Percentiles rank a stretch among this genome's conserved stretches.
Evolutionary conservation across 129 eudicot genomes (phyloP).

Genomic region (Gnaphalium uliginosum): DNA sequence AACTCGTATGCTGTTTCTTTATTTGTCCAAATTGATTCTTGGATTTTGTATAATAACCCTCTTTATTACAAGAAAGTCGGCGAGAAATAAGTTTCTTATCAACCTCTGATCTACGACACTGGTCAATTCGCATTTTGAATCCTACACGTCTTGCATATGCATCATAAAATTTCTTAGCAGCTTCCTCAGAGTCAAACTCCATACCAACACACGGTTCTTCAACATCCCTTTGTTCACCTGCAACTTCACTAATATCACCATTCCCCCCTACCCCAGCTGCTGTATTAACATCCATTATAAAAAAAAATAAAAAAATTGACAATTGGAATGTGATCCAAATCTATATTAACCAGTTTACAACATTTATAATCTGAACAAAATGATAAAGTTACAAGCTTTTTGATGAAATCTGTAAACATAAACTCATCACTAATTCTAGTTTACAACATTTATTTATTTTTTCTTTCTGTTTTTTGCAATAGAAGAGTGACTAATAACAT

Average conservation of each 20-base stretch:
- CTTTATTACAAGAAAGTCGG: constrained; percentile 51
- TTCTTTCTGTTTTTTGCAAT: background rate
- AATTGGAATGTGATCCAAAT: background rate
- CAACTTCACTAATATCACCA: constrained; percentile 31
- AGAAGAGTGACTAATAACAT: background rate
- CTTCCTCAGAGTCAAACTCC: constrained; percentile 51
- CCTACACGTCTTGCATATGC: constrained; percentile 49
- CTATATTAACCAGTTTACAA: background rate
- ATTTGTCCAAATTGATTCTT: constrained; percentile 45
- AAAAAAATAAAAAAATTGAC: background rate
- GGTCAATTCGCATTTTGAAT: constrained; percentile 55
- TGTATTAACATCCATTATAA: constrained; percentile 30
- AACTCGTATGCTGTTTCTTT: constrained; percentile 42
- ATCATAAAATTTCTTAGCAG: constrained; percentile 53
- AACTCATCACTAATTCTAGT: too few relatives aligned
- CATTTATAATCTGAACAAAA: background rate
- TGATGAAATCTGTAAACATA: background rate
- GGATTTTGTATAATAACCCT: constrained; percentile 46
- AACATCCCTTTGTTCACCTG: constrained; percentile 26
- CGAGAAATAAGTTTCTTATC: constrained; percentile 51
- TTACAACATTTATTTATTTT: too few relatives aligned
- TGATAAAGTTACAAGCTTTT: background rate
- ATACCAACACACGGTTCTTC: constrained; percentile 49
- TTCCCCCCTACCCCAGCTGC: constrained; percentile 25
- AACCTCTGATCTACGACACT: constrained; percentile 53